Conservation (phyloP, 1,284 basidiomycete species). For the Cutaneotrichosporon sp. region DNA sequence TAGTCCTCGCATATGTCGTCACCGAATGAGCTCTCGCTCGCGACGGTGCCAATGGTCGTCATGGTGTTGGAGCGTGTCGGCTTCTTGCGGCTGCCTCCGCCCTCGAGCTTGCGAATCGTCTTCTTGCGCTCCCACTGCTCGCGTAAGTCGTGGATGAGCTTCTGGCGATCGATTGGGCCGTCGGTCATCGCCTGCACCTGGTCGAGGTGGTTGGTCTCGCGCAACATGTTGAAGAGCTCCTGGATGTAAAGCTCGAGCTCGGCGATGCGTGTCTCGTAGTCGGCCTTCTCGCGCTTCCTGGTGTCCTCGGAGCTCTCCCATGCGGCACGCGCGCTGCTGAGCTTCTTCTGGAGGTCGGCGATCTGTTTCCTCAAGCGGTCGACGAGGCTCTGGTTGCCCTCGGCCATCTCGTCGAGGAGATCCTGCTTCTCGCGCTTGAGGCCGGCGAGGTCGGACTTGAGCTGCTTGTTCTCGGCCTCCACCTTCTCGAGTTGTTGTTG, state of each 20-base stretch:
- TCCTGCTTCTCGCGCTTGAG: conserved; percentile 52
- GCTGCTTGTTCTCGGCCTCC: conserved; percentile 74
- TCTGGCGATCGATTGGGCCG: conserved; percentile 69
- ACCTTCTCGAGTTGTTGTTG: conserved; percentile 78
- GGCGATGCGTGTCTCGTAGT: conserved; percentile 82
- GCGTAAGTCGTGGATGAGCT: conserved; percentile 70
- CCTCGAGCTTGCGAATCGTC: conserved; percentile 83
- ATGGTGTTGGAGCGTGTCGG: conserved; percentile 5
- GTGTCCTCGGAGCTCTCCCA: conserved; percentile 73
- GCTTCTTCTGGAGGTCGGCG: conserved; percentile 73
- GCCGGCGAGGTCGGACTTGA: conserved; percentile 62
- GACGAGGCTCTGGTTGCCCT: conserved; percentile 79
- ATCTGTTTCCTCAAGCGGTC: conserved; percentile 77
- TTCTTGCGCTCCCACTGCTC: conserved; percentile 80
- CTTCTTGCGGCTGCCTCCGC: conserved; percentile 51
- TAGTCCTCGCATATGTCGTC: conserved; percentile 43
- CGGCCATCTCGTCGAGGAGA: conserved; percentile 76
- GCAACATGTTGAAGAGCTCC: conserved; percentile 90
- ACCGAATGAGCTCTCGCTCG: conserved; percentile 13
- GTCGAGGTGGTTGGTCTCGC: conserved; percentile 74
- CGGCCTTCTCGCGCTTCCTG: conserved; percentile 74
- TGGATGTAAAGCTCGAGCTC: conserved; percentile 90
- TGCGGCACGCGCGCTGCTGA: conserved; percentile 74
- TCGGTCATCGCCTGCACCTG: conserved; percentile 63
- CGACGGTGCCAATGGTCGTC: not conserved